Evolutionary conservation across 768 basidiomycete species (phyloP).

Genomic region (Phanerodontia chrysosporium): DNA sequence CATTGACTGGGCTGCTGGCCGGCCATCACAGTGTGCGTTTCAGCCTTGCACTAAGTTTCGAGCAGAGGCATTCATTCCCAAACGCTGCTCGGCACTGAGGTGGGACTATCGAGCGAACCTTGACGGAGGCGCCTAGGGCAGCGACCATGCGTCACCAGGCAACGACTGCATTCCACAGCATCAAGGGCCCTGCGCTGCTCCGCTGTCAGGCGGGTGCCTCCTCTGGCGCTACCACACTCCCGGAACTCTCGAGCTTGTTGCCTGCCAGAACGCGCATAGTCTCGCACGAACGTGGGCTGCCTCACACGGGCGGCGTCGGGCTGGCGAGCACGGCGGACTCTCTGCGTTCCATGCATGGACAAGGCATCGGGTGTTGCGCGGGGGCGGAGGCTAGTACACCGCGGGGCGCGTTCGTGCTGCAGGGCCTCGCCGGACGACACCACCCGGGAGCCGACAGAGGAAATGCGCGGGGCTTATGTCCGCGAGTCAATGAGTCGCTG

Average conservation of each 20-base stretch:
- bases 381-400: too few relatives aligned
- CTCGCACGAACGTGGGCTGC: background rate
- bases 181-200: background rate
- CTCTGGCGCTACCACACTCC: background rate
- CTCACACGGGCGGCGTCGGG: background rate
- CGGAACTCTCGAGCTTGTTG: background rate
- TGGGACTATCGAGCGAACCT: background rate
- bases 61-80: too few relatives aligned
- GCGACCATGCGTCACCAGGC: background rate
- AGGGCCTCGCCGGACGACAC: too few relatives aligned
- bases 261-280: background rate
- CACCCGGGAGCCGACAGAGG: too few relatives aligned
- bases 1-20: background rate
- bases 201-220: background rate
- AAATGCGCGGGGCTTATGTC: too few relatives aligned
- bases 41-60: too few relatives aligned
- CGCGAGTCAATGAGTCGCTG: too few relatives aligned
- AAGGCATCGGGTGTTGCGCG: too few relatives aligned
- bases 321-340: background rate
- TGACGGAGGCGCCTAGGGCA: background rate
- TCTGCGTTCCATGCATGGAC: background rate
- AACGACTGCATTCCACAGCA: background rate
- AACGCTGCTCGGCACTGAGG: too few relatives aligned
- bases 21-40: too few relatives aligned
- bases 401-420: too few relatives aligned